These are phyloP conservation scores for Trichothecium roseum DNA, from an alignment of 2,329 filamentous ascomycete genomes.

Conservation along the genomic window DNA sequence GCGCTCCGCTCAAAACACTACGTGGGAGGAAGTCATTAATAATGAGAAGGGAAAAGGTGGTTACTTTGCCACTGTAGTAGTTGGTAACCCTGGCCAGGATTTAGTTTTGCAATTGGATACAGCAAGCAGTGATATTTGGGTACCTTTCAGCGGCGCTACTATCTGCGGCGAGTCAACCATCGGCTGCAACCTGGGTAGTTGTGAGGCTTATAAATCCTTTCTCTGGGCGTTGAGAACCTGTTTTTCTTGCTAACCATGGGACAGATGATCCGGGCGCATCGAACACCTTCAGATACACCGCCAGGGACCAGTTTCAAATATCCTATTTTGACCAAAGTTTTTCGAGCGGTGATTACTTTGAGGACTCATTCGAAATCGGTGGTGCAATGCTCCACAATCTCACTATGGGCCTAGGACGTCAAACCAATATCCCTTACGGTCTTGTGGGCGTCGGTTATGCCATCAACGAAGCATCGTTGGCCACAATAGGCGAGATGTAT, in stretches of 20 bases:
- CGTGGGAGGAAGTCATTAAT: constrained; percentile 29
- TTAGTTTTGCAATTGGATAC: constrained; percentile 53
- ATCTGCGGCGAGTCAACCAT: constrained; percentile 24
- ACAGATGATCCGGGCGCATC: constrained; percentile 37
- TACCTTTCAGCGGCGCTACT: constrained; percentile 27
- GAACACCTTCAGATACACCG: constrained; percentile 32
- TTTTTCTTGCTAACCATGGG: constrained; percentile 11
- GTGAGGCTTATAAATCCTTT: constrained; percentile 22
- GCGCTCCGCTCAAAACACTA: constrained; percentile 20
- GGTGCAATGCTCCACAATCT: constrained; percentile 39
- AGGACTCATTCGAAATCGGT: constrained; percentile 45
- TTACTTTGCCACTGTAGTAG: constrained; percentile 45
- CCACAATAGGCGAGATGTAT: constrained; percentile 25
- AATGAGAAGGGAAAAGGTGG: constrained; percentile 33
- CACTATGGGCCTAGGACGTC: constrained; percentile 46
- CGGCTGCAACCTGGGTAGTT: constrained; percentile 34
- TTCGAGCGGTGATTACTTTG: constrained; percentile 47
- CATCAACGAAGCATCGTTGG: constrained; percentile 35
- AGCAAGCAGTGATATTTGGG: constrained; percentile 56
- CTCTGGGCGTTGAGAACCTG: background rate
- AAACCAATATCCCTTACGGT: constrained; percentile 46
- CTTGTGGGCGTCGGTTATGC: constrained; percentile 52
- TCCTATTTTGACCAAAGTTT: constrained; percentile 51
- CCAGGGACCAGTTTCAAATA: constrained; percentile 40
- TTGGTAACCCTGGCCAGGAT: constrained; percentile 48